Percentiles rank a stretch among this genome's conserved stretches.
Conservation (phyloP, 2,329 filamentous ascomycete genomes). For the Xylaria sp. region DNA sequence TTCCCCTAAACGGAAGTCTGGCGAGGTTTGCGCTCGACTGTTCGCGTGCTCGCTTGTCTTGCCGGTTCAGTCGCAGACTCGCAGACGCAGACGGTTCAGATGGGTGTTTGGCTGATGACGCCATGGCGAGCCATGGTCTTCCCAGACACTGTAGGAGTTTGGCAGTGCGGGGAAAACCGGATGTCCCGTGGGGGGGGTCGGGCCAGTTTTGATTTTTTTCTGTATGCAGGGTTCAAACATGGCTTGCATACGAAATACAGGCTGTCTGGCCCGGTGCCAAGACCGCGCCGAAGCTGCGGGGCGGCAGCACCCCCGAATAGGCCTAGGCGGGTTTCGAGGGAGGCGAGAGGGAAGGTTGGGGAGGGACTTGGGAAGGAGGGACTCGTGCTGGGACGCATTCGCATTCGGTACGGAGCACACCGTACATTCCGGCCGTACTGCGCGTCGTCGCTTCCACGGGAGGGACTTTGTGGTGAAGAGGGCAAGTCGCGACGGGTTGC, state of each 20-base stretch:
- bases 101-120: background rate
- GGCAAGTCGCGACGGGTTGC: no score
- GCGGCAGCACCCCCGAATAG: background rate
- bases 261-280: background rate
- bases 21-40: background rate
- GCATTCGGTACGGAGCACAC: no score
- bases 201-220: background rate
- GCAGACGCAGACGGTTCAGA: background rate
- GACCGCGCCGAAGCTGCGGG: background rate
- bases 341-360: no score
- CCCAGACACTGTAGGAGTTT: background rate
- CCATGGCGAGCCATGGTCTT: background rate
- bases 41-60: background rate
- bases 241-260: background rate
- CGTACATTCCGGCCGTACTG: no score
- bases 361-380: no score
- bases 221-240: background rate
- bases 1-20: no score
- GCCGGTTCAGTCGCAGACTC: background rate
- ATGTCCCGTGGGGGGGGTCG: conserved; percentile 9
- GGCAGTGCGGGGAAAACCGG: conserved; percentile 16
- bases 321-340: background rate
- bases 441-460: no score
- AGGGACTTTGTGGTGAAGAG: no score
- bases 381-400: no score